Percentiles rank a stretch among this genome's conserved stretches.
These are phyloP conservation scores for Sinapis alba DNA, from an alignment of 441 rosid genomes.

Conservation along the genomic window DNA sequence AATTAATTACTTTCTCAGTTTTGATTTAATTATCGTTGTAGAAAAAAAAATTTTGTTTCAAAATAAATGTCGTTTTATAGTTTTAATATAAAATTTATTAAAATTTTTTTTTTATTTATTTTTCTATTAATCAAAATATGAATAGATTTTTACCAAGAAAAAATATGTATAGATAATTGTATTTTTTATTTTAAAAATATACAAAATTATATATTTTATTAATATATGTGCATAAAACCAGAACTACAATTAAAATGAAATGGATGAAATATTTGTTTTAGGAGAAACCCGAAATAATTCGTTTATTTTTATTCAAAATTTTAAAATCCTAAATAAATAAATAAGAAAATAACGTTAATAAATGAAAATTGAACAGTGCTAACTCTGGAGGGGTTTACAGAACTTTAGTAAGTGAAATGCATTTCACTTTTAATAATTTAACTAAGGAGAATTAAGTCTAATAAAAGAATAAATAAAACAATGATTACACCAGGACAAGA, in stretches of 20 bases:
- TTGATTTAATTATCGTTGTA: too few species aligned
- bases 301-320: neutral
- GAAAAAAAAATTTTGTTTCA: too few species aligned
- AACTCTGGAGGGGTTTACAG: neutral
- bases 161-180: too few species aligned
- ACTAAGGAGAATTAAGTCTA: conserved; percentile 16
- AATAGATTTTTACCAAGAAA: too few species aligned
- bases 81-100: too few species aligned
- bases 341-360: neutral
- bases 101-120: too few species aligned
- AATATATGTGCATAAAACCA: too few species aligned
- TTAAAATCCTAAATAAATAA: neutral
- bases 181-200: too few species aligned
- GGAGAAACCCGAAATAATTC: neutral
- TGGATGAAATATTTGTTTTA: neutral
- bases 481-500: conserved; percentile 30
- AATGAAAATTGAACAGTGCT: neutral
- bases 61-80: too few species aligned
- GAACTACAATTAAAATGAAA: too few species aligned
- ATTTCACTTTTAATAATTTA: conserved; percentile 20
- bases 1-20: neutral
- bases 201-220: too few species aligned
- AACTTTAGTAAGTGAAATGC: conserved; percentile 4
- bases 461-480: conserved; percentile 41
- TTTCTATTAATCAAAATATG: too few species aligned